A percentile compares a stretch with the other conserved stretches of the same genome.
Conservation (phyloP, 139 green algal species). For the Zygnema circumcarinatum region DNA sequence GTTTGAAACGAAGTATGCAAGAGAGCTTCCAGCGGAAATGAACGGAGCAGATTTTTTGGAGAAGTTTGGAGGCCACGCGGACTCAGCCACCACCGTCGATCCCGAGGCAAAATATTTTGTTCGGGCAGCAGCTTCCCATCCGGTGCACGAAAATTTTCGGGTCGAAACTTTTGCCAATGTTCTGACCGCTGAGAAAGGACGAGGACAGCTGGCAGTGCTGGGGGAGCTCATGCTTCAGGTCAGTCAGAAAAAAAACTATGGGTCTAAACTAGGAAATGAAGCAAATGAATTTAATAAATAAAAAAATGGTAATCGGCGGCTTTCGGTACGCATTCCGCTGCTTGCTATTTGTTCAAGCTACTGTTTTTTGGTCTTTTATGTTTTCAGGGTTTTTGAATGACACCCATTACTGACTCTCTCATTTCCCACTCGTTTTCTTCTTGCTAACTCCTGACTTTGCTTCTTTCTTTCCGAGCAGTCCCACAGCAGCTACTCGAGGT, state of each 20-base stretch:
- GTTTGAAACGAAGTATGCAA: constrained; percentile 66
- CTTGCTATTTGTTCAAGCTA: too few relatives aligned
- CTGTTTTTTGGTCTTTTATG: too few relatives aligned
- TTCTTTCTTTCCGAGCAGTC: constrained; percentile 61
- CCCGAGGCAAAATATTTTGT: constrained; percentile 69
- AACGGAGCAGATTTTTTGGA: constrained; percentile 75
- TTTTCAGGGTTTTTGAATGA: too few relatives aligned
- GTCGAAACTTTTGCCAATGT: constrained; percentile 73
- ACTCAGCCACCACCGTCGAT: constrained; percentile 74
- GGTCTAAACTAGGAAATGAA: neutral
- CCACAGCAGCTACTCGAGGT: constrained; percentile 76
- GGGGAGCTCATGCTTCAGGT: constrained; percentile 88
- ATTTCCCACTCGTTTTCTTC: neutral
- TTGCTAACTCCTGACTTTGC: neutral
- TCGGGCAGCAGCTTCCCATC: constrained; percentile 73
- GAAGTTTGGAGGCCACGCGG: constrained; percentile 72
- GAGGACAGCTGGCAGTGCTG: constrained; percentile 67
- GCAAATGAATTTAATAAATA: neutral
- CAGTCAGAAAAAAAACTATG: neutral
- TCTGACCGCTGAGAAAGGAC: neutral
- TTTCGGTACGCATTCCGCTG: too few relatives aligned
- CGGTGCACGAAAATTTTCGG: constrained; percentile 82
- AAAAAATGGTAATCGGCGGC: too few relatives aligned
- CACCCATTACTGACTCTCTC: too few relatives aligned
- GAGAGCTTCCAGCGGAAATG: constrained; percentile 71